These are phyloP conservation scores for Arthrobotrys sinensis DNA, from an alignment of 2,329 filamentous ascomycete species.

Conservation along the genomic window DNA sequence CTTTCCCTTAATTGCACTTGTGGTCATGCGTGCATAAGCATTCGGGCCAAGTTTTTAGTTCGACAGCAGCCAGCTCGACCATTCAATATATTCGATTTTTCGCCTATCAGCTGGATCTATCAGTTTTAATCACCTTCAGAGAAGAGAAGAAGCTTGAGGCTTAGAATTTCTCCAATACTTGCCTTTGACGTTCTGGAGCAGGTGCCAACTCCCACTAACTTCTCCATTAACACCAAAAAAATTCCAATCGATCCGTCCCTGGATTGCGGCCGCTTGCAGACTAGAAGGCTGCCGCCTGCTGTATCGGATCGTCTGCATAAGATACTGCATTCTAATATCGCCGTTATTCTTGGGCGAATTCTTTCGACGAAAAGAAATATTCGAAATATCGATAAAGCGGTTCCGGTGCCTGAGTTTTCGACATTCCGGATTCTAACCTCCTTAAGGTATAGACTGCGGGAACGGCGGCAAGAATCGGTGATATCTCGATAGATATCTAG, in stretches of 20 bases:
- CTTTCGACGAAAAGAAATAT: constrained; percentile 32
- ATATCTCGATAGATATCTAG: constrained; percentile 15
- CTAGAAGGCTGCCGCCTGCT: constrained; percentile 43
- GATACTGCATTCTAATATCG: constrained; percentile 54
- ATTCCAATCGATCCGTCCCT: constrained; percentile 44
- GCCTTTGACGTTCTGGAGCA: constrained; percentile 44
- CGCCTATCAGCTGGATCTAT: constrained; percentile 26
- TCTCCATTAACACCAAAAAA: constrained; percentile 40
- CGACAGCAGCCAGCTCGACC: constrained; percentile 33
- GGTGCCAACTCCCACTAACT: constrained; percentile 48
- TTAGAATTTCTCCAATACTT: constrained; percentile 32
- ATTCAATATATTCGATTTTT: constrained; percentile 18
- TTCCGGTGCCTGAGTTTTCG: constrained; percentile 19
- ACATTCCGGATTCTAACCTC: constrained; percentile 20
- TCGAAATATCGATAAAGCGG: constrained; percentile 19
- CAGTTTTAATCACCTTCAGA: constrained; percentile 3
- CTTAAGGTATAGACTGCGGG: constrained; percentile 9
- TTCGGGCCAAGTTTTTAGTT: constrained; percentile 38
- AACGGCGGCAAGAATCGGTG: constrained; percentile 28
- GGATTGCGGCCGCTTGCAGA: constrained; percentile 41
- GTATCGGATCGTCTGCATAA: constrained; percentile 55
- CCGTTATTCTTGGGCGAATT: constrained; percentile 45
- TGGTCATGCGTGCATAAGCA: constrained; percentile 50
- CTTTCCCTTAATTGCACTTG: constrained; percentile 41
- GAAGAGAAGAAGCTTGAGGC: neutral